These are phyloP conservation scores for Aspergillus saccharolyticus DNA, from an alignment of 495 filamentous ascomycete genomes.

Conservation along the genomic window DNA sequence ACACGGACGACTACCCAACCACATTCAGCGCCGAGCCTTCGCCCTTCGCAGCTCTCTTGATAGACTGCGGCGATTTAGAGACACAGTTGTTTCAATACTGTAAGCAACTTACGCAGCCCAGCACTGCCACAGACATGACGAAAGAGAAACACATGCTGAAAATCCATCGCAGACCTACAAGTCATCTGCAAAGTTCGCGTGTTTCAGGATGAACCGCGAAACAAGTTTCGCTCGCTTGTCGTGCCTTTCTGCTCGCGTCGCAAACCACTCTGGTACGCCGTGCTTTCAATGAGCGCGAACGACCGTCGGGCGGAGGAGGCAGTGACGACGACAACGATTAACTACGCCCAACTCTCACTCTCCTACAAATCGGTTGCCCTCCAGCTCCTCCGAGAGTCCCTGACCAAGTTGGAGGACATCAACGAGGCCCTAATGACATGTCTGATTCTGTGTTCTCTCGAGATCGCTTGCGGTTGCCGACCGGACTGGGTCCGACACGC, in stretches of 20 bases:
- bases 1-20: background rate
- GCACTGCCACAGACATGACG: background rate
- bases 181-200: constrained; percentile 4
- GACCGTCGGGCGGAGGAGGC: constrained; percentile 1
- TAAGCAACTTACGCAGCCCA: background rate
- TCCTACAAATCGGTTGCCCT: constrained; percentile 4
- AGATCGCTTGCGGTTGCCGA: constrained; percentile 4
- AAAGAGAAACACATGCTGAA: background rate
- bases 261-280: constrained; percentile 2
- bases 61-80: background rate
- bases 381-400: background rate
- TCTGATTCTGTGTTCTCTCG: constrained; percentile 2
- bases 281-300: constrained; percentile 5
- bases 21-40: background rate
- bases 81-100: constrained; percentile 7
- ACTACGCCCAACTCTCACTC: constrained; percentile 2
- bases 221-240: constrained; percentile 3
- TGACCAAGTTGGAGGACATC: background rate
- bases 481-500: constrained; percentile 5
- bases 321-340: background rate
- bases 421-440: constrained; percentile 8
- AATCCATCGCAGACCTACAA: background rate
- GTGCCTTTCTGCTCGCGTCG: background rate
- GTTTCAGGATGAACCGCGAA: constrained; percentile 1
- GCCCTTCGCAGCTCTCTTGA: background rate